phyloP scores from a whole-genome alignment of 352 stramenopile genomes.

The Phytophthora hibernalis region DNA sequence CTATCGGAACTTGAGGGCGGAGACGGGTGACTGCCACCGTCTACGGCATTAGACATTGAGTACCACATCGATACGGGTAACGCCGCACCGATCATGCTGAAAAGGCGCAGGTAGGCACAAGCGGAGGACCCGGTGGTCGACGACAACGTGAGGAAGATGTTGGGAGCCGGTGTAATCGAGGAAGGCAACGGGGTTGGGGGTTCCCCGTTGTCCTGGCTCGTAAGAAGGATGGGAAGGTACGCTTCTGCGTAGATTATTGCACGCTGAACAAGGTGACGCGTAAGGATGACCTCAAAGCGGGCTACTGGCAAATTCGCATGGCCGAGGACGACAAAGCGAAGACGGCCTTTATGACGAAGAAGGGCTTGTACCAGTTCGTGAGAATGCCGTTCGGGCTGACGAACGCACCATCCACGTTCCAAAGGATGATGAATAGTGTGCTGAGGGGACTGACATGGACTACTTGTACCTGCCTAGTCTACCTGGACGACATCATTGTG shows the following conservation, averaged over 20 bases:
- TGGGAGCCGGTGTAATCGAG: background rate
- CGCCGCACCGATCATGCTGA: too few species aligned
- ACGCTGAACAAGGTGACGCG: background rate
- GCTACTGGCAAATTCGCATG: background rate
- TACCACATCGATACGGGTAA: too few species aligned
- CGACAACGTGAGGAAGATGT: background rate
- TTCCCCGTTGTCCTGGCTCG: background rate
- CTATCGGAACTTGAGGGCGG: too few species aligned
- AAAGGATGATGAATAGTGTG: constrained; percentile 31
- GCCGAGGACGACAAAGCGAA: background rate
- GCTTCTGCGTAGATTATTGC: background rate
- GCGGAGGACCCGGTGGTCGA: too few species aligned
- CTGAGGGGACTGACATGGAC: constrained; percentile 23
- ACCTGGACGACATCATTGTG: constrained; percentile 32
- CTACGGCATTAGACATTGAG: too few species aligned
- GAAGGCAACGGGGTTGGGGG: background rate
- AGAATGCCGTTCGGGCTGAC: constrained; percentile 24
- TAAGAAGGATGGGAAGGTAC: background rate
- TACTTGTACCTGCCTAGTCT: constrained; percentile 30
- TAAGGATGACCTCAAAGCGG: background rate
- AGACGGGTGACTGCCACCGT: too few species aligned
- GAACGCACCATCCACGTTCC: constrained; percentile 29
- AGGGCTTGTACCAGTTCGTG: constrained; percentile 20
- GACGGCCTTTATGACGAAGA: constrained; percentile 21
- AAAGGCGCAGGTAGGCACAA: too few species aligned